Evolutionary conservation across 2,329 filamentous ascomycete genomes (phyloP), one percentile per base, ranked within the genome.

Genomic region (Tolypocladium tropicale): DNA sequence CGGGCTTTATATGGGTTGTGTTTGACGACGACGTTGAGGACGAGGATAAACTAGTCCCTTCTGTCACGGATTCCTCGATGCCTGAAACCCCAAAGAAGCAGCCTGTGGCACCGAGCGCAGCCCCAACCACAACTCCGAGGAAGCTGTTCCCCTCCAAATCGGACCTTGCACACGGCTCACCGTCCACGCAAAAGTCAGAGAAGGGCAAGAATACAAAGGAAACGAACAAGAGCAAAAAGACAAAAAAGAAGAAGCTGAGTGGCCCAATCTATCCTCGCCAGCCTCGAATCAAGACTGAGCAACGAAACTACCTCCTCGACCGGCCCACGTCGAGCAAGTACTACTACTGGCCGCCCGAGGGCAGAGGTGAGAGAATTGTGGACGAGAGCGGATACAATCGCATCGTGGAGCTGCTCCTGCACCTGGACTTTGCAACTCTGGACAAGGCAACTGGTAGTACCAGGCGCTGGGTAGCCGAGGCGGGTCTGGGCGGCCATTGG

Each of bases 1-100:
- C 96, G 0, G 95, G 95, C 0, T 99, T 99, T 63, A 79, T 97
- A 30, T 99, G 95, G 93, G 75, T 96, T 30, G 86, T 96, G 0
- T 88, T 96, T 61, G 86, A 90, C 36, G 78, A 83, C 11, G 58
- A 65, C 37, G 60, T 63, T n/a, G 58, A 62, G 34, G 32, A 58
- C 28, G 39, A 54, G 32, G 46, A 52, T 21, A 53, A 39, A 48
- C 61, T 62, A 21, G 69, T 28, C 12, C 3, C 41, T 18, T 32
- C 25, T 4, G 46, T 3, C 2, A 1, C 10, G 4, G 18, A 4
- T 3, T 18, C 65, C n/a, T 65, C 70, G 2, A 62, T 12, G 4
- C 66, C 64, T 0, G 60, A 64, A 48, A 76, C 74, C 2, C 76
- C 69, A 21, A 66, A 64, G 55, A 67, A 64, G 39, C 65, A 67